Evolutionary conservation across 2,329 filamentous ascomycete genomes (phyloP).

Genomic region (Simplicillium sp.): DNA sequence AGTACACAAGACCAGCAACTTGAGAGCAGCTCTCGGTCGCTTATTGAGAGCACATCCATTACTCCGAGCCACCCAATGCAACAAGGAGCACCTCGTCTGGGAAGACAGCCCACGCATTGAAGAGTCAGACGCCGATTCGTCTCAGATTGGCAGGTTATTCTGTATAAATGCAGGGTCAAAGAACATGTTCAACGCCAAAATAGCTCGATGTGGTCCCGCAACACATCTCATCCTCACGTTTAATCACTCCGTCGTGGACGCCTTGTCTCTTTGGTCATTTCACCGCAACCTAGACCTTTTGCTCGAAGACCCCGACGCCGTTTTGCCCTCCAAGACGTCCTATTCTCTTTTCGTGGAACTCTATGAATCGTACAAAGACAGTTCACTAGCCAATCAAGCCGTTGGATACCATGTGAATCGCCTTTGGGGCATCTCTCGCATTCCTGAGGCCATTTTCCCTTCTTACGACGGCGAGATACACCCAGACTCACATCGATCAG

Average conservation of each 20-base stretch:
- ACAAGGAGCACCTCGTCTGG: no score
- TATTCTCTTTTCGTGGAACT: constrained; percentile 23
- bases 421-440: constrained; percentile 24
- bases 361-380: constrained; percentile 18
- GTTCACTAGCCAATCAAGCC: constrained; percentile 15
- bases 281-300: constrained; percentile 17
- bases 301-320: constrained; percentile 9
- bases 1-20: constrained; percentile 4
- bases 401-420: constrained; percentile 18
- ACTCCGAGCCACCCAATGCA: no score
- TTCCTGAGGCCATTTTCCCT: constrained; percentile 21
- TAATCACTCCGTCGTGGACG: constrained; percentile 26
- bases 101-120: no score
- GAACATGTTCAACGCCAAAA: constrained; percentile 20
- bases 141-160: no score
- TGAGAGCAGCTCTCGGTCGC: no score
- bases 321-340: constrained; percentile 16
- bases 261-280: constrained; percentile 20
- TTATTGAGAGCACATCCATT: no score
- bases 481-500: constrained; percentile 17
- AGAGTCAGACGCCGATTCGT: no score
- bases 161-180: no score
- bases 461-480: no score
- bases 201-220: constrained; percentile 12
- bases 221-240: constrained; percentile 18